Conservation (phyloP, 768 basidiomycete species). For the Agaricus blazei region DNA sequence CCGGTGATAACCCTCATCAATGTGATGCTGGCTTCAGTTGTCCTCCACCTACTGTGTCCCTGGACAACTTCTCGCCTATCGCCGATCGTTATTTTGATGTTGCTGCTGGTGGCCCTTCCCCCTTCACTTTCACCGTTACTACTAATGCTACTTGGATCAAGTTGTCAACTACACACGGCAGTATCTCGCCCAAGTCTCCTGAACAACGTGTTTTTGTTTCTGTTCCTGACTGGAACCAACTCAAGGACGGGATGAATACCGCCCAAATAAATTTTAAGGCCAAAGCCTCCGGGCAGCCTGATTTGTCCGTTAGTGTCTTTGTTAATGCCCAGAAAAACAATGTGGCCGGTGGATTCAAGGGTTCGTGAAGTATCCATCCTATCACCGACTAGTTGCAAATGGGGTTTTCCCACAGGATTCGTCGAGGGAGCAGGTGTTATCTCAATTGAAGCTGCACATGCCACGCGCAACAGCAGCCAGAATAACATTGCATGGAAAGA, state of each 20-base stretch:
- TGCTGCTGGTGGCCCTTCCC: conserved; percentile 50
- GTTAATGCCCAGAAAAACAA: conserved; percentile 33
- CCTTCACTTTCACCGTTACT: conserved; percentile 50
- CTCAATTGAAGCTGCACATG: conserved; percentile 63
- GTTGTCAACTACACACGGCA: conserved; percentile 41
- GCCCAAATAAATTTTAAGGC: conserved; percentile 44
- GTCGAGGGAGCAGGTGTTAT: conserved; percentile 61
- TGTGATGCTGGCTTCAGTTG: conserved; percentile 47
- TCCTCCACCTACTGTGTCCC: conserved; percentile 39
- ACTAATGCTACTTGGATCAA: conserved; percentile 50
- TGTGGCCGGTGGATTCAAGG: conserved; percentile 42
- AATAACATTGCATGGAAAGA: conserved; percentile 53
- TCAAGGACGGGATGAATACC: conserved; percentile 29
- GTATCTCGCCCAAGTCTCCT: conserved; percentile 38
- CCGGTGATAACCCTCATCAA: conserved; percentile 60
- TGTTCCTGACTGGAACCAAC: conserved; percentile 52
- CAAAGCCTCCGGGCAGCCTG: conserved; percentile 33
- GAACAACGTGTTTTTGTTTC: conserved; percentile 51
- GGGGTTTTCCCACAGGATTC: conserved; percentile 34
- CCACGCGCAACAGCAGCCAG: conserved; percentile 40
- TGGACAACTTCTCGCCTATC: conserved; percentile 55
- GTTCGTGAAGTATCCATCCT: conserved; percentile 21
- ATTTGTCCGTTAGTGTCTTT: conserved; percentile 23
- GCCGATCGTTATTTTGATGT: conserved; percentile 55
- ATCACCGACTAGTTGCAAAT: neutral